A percentile compares a stretch with the other conserved stretches of the same genome.
These are phyloP conservation scores for Allomyces arbusculus DNA, from an alignment of 192 early-diverging fungal species.

Conservation along the genomic window DNA sequence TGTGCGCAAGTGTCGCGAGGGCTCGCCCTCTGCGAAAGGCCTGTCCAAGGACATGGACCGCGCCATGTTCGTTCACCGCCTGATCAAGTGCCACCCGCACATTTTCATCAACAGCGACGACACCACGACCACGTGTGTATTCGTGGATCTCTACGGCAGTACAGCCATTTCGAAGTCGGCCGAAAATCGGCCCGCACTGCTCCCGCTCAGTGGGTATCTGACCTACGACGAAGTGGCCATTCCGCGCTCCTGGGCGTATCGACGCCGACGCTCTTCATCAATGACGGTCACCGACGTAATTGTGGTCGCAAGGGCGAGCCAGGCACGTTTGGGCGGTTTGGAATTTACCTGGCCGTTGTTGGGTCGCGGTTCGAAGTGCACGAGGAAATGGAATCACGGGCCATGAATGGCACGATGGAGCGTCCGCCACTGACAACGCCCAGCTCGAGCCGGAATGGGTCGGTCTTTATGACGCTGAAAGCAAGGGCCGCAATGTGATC, in stretches of 20 bases:
- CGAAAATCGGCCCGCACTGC: not conserved
- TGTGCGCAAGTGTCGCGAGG: conserved; percentile 3
- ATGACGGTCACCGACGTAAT: conserved; percentile 9
- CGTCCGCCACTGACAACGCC: no score
- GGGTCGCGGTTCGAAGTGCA: conserved; percentile 13
- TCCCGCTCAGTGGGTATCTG: conserved; percentile 11
- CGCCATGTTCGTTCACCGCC: conserved; percentile 5
- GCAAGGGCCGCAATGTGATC: no score
- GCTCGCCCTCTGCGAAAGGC: conserved; percentile 1
- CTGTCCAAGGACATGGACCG: conserved; percentile 5
- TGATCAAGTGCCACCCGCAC: conserved; percentile 10
- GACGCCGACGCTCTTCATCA: conserved; percentile 11
- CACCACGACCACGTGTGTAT: conserved; percentile 5
- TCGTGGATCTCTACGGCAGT: not conserved
- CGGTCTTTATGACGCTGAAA: no score
- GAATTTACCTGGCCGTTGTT: conserved; percentile 12
- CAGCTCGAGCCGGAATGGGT: no score
- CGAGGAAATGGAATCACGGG: conserved; percentile 6
- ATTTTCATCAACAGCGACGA: conserved; percentile 7
- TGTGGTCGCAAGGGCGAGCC: not conserved
- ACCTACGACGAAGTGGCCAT: conserved; percentile 15
- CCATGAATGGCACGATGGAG: not conserved
- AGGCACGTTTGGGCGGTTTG: conserved; percentile 2
- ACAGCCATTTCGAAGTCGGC: not conserved
- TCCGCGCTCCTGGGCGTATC: conserved; percentile 10